phyloP scores from a whole-genome alignment of 108 stramenopile species.

The Nitzschia inconspicua region DNA sequence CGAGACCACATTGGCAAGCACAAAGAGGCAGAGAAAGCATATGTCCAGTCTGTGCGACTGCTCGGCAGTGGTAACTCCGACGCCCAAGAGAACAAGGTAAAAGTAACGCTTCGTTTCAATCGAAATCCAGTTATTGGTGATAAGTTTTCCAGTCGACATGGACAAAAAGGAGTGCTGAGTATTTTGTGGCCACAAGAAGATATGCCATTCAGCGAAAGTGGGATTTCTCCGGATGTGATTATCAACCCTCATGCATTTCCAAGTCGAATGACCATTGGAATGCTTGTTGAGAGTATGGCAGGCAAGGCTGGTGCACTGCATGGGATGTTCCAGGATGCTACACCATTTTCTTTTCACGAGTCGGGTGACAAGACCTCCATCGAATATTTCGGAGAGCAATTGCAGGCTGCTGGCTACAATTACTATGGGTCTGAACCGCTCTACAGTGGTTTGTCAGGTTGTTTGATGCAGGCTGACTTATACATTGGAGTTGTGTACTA shows the following conservation, averaged over 20 bases:
- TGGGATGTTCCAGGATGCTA: constrained; percentile 95
- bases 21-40: constrained; percentile 91
- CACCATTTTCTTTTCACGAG: constrained; percentile 98
- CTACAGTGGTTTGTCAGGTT: constrained; percentile 97
- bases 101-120: constrained; percentile 90
- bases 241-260: constrained; percentile 99
- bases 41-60: constrained; percentile 82
- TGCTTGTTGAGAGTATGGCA: constrained; percentile 99
- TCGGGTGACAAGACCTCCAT: constrained; percentile 89
- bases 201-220: constrained; percentile 99
- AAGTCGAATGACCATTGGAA: constrained; percentile 98
- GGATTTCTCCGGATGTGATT: constrained; percentile 96
- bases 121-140: constrained; percentile 98
- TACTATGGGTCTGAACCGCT: constrained; percentile 98
- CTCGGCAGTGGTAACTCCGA: constrained; percentile 51
- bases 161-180: constrained; percentile 98
- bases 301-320: constrained; percentile 97
- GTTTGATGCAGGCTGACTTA: constrained; percentile 96
- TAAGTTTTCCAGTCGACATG: constrained; percentile 98
- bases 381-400: constrained; percentile 99
- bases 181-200: constrained; percentile 98
- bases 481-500: constrained; percentile 99
- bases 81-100: constrained; percentile 52
- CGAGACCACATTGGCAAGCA: constrained; percentile 72
- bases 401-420: constrained; percentile 93